Conservation (phyloP, 768 basidiomycete genomes). For the Paxillus rubicundulus region DNA sequence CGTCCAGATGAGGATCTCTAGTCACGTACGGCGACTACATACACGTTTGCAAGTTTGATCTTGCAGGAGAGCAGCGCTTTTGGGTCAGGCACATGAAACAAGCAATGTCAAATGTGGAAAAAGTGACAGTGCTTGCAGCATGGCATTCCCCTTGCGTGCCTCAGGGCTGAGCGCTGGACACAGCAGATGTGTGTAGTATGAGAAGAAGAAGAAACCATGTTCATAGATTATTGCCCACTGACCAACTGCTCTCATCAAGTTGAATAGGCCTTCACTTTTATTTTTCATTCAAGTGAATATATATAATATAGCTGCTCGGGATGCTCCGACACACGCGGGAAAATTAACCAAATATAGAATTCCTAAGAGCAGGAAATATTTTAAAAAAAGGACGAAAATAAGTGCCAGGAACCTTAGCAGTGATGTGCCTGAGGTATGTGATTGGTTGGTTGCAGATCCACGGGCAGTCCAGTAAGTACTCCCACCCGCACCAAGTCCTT, state of each 20-base stretch:
- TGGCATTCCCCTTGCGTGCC: slow-evolving; percentile 9
- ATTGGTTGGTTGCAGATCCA: slow-evolving; percentile 35
- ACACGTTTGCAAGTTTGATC: not conserved
- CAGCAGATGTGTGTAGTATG: not conserved
- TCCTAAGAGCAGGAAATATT: not conserved
- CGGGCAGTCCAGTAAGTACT: slow-evolving; percentile 28
- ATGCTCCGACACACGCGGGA: not conserved
- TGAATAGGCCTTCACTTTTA: too few relatives aligned
- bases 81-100: slow-evolving; percentile 9
- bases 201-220: too few relatives aligned
- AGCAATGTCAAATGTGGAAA: slow-evolving; percentile 8
- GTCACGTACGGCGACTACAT: not conserved
- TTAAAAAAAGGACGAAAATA: slow-evolving; percentile 20
- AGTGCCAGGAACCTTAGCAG: slow-evolving; percentile 25
- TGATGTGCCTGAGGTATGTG: slow-evolving; percentile 37
- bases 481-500: slow-evolving; percentile 28
- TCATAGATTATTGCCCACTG: too few relatives aligned
- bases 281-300: not conserved
- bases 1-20: not conserved
- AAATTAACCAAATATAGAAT: not conserved
- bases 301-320: not conserved
- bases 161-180: not conserved
- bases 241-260: too few relatives aligned
- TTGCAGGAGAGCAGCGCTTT: not conserved
- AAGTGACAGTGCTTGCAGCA: slow-evolving; percentile 8